Conservation (phyloP, 345 rosid species). For the Corchorus capsularis region DNA sequence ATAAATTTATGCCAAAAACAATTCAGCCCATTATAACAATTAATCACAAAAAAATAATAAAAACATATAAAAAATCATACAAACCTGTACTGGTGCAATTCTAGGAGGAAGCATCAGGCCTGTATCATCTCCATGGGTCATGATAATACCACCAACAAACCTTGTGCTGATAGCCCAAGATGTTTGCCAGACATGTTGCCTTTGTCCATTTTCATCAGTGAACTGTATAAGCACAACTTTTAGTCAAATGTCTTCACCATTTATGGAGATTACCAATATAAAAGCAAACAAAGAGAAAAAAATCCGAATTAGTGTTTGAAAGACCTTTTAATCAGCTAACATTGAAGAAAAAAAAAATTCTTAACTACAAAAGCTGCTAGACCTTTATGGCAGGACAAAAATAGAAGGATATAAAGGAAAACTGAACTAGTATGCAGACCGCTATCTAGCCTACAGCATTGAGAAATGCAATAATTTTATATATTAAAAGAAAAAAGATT, state of each 20-base stretch:
- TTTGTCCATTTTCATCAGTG: conserved; percentile 84
- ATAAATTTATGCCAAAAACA: conserved; percentile 10
- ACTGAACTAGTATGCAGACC: background rate
- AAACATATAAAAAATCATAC: background rate
- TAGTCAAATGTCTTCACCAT: conserved; percentile 2
- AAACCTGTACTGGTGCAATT: conserved; percentile 87
- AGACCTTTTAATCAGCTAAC: background rate
- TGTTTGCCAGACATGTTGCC: conserved; percentile 98
- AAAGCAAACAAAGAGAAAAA: background rate
- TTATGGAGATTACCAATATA: background rate
- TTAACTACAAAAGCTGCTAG: background rate
- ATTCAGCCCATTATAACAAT: background rate
- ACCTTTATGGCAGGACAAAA: background rate
- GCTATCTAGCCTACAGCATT: background rate
- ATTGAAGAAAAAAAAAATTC: background rate
- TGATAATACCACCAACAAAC: conserved; percentile 93
- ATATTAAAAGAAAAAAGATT: no score
- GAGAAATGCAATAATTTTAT: background rate
- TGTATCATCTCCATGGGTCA: conserved; percentile 96
- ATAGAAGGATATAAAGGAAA: background rate
- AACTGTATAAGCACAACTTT: conserved; percentile 51
- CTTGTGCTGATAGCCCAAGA: conserved; percentile 98
- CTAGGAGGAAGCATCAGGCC: conserved; percentile 95
- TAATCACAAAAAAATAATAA: background rate
- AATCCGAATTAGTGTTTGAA: conserved; percentile 4